Evolutionary conservation across 2,329 filamentous ascomycete species (phyloP), one percentile per base, ranked within the genome.

Genomic region (Niveomyces coronatus): DNA sequence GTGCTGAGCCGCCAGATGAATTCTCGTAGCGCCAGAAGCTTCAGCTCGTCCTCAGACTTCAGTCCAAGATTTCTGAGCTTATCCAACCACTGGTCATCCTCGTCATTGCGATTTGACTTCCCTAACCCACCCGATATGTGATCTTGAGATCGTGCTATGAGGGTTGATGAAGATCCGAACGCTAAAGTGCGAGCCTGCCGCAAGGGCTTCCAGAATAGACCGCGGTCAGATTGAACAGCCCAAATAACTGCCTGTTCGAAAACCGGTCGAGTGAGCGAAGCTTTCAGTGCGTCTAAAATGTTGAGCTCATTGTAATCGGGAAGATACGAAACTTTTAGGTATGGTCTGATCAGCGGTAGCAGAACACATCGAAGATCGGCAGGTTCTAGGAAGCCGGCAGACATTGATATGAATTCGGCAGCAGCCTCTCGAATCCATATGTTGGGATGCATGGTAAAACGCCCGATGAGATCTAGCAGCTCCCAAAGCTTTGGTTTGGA

Each of bases 391-490:
- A 82, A 87, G 41, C 70, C 79, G 2, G 84, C 80, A 1, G 85
- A 76, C 39, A 82, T 77, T 3, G 85, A 77, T 26, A 96, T 66
- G 48, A 95, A 94, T 45, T 89, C 79, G 7, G 83, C 75, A 3
- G 89, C 81, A 9, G 89, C 85, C 61, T 96, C 89, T 26, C 89
- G 77, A 37, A 98, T 88, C 89, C 91, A 98, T 8, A 85, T 67
- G 49, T 94, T 96, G 0, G 91, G 91, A 54, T 98, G 91, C 67
- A 94, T 80, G 10, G 88, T 80, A 51, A 96, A 94, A 4, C 87
- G 77, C 6, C 75, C 80, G 11, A 89, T 76, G 27, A 89, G 78
- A 44, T 93, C 82, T 16, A 94, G 76, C 27, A 98, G 66, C 53
- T 95, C 87, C 81, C 87, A 94, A 2, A 79, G 81, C 43, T 85